A percentile compares a stretch with the other conserved stretches of the same genome.
phyloP scores from a whole-genome alignment of 257 asterid species.

The Solanum acaule region DNA sequence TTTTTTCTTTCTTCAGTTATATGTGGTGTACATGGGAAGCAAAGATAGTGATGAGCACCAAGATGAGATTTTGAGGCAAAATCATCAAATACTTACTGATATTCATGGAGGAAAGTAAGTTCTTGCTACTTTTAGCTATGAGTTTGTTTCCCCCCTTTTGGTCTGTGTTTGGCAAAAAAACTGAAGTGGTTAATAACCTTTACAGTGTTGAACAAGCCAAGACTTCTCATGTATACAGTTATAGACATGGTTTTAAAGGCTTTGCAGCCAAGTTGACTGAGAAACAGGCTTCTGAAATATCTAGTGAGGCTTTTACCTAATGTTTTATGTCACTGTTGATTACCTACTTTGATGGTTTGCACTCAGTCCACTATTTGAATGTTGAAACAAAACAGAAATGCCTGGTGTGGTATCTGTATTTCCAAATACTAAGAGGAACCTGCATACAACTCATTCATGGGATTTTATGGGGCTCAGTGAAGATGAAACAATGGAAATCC shows the following conservation, averaged over 20 bases:
- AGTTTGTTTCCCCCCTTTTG: neutral
- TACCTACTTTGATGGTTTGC: neutral
- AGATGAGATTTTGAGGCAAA: constrained; percentile 67
- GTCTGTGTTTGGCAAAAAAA: neutral
- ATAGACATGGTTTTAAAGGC: constrained; percentile 85
- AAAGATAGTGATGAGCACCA: constrained; percentile 46
- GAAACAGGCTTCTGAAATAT: constrained; percentile 69
- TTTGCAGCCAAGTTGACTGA: constrained; percentile 91
- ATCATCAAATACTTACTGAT: constrained; percentile 60
- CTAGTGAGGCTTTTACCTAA: constrained; percentile 31
- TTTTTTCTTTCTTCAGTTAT: constrained; percentile 36
- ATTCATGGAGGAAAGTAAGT: constrained; percentile 74
- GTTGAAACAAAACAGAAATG: constrained; percentile 56
- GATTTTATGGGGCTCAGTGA: constrained; percentile 87
- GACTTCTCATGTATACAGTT: constrained; percentile 81
- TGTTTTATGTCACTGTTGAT: neutral
- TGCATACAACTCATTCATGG: constrained; percentile 99
- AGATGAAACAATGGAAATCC: constrained; percentile 84
- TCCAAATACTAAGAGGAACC: constrained; percentile 63
- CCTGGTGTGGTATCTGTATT: constrained; percentile 91
- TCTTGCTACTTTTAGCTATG: neutral
- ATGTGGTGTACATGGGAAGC: constrained; percentile 96
- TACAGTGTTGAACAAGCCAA: constrained; percentile 69
- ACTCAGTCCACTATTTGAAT: neutral
- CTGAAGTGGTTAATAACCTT: constrained; percentile 4